Evolutionary conservation across 2,329 filamentous ascomycete species (phyloP).

Genomic region (Cordyceps farinosa): DNA sequence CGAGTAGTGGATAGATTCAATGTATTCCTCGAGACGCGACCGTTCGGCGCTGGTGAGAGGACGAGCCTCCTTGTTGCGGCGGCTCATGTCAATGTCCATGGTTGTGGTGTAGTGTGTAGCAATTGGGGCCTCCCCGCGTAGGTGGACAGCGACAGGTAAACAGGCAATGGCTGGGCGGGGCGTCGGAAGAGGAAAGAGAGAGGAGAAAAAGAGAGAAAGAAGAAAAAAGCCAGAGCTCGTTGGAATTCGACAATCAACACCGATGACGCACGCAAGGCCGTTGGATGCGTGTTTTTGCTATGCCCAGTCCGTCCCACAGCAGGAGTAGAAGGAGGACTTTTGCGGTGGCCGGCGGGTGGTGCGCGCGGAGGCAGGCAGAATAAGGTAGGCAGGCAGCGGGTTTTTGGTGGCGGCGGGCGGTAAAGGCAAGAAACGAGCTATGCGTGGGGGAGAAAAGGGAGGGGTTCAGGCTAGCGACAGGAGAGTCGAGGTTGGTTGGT

Average conservation of each 20-base stretch:
- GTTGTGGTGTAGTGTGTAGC: slow-evolving; percentile 2
- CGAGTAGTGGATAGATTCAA: slow-evolving; percentile 94
- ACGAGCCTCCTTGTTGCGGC: slow-evolving; percentile 83
- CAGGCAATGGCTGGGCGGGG: neutral
- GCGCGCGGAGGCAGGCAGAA: neutral
- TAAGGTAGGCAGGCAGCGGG: neutral
- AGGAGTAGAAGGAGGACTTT: slow-evolving; percentile 13
- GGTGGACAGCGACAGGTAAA: neutral
- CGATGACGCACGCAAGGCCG: slow-evolving; percentile 1
- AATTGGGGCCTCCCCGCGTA: neutral
- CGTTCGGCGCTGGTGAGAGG: slow-evolving; percentile 77
- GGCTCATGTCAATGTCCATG: slow-evolving; percentile 68
- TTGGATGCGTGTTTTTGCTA: slow-evolving; percentile 11
- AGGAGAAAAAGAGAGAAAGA: slow-evolving; percentile 12
- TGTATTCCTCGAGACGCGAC: slow-evolving; percentile 81
- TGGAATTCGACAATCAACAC: neutral
- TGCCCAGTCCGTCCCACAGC: slow-evolving; percentile 4
- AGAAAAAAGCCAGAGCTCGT: slow-evolving; percentile 16
- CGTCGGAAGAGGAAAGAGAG: slow-evolving; percentile 5
- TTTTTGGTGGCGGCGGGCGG: slow-evolving; percentile 9
- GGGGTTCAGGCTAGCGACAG: neutral
- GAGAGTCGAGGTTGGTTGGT: neutral
- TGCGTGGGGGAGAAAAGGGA: neutral
- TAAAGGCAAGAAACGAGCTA: slow-evolving; percentile 5
- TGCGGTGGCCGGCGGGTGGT: neutral